Conservation (phyloP, 495 filamentous ascomycete species). For the Baudoinia panamericana region DNA sequence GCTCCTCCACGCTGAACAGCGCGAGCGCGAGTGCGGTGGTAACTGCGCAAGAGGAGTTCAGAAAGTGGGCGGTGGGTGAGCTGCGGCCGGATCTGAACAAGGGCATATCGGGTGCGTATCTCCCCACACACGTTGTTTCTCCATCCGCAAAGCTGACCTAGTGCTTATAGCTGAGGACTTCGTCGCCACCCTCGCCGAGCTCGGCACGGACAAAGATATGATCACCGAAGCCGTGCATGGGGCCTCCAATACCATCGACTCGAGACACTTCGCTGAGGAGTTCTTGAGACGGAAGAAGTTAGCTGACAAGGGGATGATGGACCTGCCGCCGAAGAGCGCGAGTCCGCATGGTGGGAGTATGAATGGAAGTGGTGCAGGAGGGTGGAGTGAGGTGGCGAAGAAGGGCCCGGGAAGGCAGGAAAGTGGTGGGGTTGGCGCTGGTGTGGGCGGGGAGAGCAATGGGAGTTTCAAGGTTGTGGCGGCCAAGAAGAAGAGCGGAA, state of each 20-base stretch:
- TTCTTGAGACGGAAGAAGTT: conserved; percentile 85
- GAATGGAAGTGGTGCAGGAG: conserved; percentile 43
- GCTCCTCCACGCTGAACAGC: conserved; percentile 29
- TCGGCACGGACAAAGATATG: conserved; percentile 64
- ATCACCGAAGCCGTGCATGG: conserved; percentile 82
- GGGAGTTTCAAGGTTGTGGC: conserved; percentile 71
- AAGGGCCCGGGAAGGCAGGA: conserved; percentile 47
- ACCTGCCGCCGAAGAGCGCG: conserved; percentile 25
- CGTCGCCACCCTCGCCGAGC: conserved; percentile 53
- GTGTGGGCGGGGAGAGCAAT: conserved; percentile 67
- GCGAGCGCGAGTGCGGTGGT: conserved; percentile 40
- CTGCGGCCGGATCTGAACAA: conserved; percentile 48
- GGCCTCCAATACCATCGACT: conserved; percentile 73
- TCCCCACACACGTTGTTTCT: neutral
- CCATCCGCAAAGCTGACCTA: conserved; percentile 22
- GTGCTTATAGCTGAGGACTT: conserved; percentile 64
- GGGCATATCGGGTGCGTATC: conserved; percentile 44
- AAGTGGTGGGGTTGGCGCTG: conserved; percentile 32
- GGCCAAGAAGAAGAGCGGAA: conserved; percentile 73
- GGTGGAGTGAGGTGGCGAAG: conserved; percentile 97
- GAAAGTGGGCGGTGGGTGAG: conserved; percentile 74
- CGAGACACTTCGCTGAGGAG: conserved; percentile 84
- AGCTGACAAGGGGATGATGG: conserved; percentile 75
- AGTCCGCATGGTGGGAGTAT: conserved; percentile 26
- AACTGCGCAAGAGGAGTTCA: conserved; percentile 72